Conservation (phyloP, 1,284 basidiomycete genomes). For the Boletus sp. region DNA sequence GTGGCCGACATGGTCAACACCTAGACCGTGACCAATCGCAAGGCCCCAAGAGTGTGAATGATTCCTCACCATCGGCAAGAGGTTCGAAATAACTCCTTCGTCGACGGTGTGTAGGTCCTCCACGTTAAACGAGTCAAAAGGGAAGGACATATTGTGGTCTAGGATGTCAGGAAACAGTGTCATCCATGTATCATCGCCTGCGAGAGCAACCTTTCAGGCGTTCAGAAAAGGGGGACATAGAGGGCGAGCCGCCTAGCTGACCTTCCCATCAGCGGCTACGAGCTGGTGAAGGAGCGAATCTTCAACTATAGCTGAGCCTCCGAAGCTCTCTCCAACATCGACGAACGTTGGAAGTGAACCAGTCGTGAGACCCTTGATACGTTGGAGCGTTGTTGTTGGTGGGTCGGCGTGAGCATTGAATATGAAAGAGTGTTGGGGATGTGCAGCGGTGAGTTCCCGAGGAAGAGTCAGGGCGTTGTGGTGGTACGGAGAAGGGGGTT, state of each 20-base stretch:
- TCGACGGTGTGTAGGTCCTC: slow-evolving; percentile 97
- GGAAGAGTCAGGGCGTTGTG: slow-evolving; percentile 85
- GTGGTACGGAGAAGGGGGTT: slow-evolving; percentile 63
- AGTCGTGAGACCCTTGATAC: slow-evolving; percentile 93
- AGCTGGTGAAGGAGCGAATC: slow-evolving; percentile 78
- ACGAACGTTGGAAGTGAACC: slow-evolving; percentile 96
- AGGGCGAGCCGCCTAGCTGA: slow-evolving; percentile 31
- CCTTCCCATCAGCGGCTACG: slow-evolving; percentile 51
- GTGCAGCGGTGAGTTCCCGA: slow-evolving; percentile 54
- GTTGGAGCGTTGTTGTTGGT: slow-evolving; percentile 92
- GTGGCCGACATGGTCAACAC: slow-evolving; percentile 96
- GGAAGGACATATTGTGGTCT: slow-evolving; percentile 65
- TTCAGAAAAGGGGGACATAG: slow-evolving; percentile 5
- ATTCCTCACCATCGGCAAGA: slow-evolving; percentile 48
- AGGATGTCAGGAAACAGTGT: slow-evolving; percentile 82
- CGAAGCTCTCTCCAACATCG: slow-evolving; percentile 91
- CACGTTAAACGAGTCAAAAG: slow-evolving; percentile 97
- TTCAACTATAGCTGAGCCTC: slow-evolving; percentile 79
- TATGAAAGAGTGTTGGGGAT: slow-evolving; percentile 75
- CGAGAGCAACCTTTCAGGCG: slow-evolving; percentile 63
- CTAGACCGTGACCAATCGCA: slow-evolving; percentile 92
- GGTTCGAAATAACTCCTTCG: slow-evolving; percentile 86
- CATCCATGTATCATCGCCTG: slow-evolving; percentile 97
- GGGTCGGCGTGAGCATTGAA: slow-evolving; percentile 92
- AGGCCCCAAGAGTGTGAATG: slow-evolving; percentile 66